A percentile compares a stretch with the other conserved stretches of the same genome.
Conservation (phyloP, 2,329 filamentous ascomycete species). For the Colletotrichum agaves region DNA sequence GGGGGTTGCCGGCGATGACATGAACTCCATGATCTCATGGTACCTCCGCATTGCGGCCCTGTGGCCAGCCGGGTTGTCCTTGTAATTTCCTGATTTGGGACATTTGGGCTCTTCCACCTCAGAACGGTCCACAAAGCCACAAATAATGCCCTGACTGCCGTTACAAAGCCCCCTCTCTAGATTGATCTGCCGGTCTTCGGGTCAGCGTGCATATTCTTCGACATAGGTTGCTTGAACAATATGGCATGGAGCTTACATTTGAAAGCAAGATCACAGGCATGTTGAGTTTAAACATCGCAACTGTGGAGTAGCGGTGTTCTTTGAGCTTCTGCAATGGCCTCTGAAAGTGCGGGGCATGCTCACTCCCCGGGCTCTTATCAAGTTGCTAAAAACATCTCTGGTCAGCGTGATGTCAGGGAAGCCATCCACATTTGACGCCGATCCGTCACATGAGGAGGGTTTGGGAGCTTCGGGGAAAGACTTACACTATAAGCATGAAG, state of each 20-base stretch:
- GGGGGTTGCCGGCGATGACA: constrained; percentile 33
- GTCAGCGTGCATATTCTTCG: neutral
- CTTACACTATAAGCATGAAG: too few relatives aligned
- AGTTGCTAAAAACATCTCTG: neutral
- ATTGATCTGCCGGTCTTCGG: neutral
- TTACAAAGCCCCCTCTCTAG: neutral
- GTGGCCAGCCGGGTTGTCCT: neutral
- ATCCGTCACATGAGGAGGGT: too few relatives aligned
- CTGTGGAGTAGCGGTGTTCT: neutral
- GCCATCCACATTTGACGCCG: too few relatives aligned
- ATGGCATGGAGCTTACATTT: neutral
- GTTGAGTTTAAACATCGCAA: neutral
- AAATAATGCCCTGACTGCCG: constrained; percentile 12
- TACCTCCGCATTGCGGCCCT: neutral
- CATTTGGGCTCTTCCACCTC: neutral
- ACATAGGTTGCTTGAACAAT: too few relatives aligned
- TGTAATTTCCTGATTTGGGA: neutral
- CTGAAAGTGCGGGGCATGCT: neutral
- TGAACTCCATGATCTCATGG: neutral
- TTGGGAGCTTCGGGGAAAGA: too few relatives aligned
- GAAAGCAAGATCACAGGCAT: constrained; percentile 21
- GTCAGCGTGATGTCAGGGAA: too few relatives aligned
- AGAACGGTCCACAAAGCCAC: neutral
- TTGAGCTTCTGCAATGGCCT: neutral
- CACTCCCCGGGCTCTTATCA: neutral